Evolutionary conservation across 768 basidiomycete genomes (phyloP), one percentile per base, ranked within the genome.

Genomic region (Phanerodontia chrysosporium): DNA sequence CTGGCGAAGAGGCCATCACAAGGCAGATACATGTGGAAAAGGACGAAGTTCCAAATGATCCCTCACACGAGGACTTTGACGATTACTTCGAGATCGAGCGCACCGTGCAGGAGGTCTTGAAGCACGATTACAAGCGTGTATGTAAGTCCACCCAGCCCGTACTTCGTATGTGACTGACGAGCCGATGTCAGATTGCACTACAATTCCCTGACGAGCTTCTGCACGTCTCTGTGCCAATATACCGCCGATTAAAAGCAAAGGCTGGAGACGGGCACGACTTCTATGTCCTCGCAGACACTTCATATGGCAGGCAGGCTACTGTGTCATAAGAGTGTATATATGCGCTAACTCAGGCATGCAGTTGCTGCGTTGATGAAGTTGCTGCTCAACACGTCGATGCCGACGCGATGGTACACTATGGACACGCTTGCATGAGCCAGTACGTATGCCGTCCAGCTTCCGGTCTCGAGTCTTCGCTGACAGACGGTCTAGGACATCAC

Each of bases 151-250:
- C 12, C 3, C 45, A n/a, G 32, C 35, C 53, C 9, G n/a, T 7
- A 39, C 45, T 22, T 2, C 42, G 27, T 14, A 61, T 25, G 48
- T 30, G 64, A 28, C 10, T 27, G 32, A 57, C 42, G 28, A 39
- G n/a, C 2, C 13, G 32, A 25, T 35, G 18, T 14, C 35, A 25
- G 89, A 83, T 95, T 51, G 92, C 92, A 0, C 80, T 99, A 12
- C 97, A 98, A 72, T 98, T 98, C 65, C 96, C 97, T 0, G 97
- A 99, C 70, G 92, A 96, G 69, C 82, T 98, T 22, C 74, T 99
- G 13, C 83, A 83, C 29, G 86, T 90, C 64, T 93, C 93, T 0
- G 95, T 98, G 16, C 85, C 86, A 2, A 86, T 98, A 27, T 95
- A 86, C 69, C 79, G 83, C 39, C 69, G 74, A 3, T 78, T 99